Evolutionary conservation across 2,329 filamentous ascomycete species (phyloP).

Genomic region (Ophiosphaerella herpotricha): DNA sequence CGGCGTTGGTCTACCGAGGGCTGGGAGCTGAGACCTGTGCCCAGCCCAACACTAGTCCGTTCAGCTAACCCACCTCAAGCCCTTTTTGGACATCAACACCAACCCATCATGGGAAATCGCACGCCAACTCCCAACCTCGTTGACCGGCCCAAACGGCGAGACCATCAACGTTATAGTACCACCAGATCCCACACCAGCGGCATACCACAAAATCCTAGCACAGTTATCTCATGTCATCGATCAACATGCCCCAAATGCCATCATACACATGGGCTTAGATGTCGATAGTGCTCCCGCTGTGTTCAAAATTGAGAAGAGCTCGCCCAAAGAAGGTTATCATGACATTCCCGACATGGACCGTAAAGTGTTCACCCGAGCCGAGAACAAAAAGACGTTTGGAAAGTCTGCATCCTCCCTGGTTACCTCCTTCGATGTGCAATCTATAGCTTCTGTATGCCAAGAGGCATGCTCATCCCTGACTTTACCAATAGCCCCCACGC

Average conservation of each 20-base stretch:
- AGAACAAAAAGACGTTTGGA: constrained; percentile 24
- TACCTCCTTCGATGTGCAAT: constrained; percentile 27
- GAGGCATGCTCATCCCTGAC: constrained; percentile 12
- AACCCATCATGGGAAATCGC: constrained; percentile 86
- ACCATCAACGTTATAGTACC: constrained; percentile 66
- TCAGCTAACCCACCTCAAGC: constrained; percentile 54
- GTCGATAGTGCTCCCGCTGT: constrained; percentile 56
- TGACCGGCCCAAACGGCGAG: constrained; percentile 9
- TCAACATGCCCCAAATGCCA: constrained; percentile 58
- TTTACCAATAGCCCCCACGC: background rate
- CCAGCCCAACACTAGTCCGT: background rate
- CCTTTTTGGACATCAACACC: constrained; percentile 71
- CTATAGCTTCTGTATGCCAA: constrained; percentile 16
- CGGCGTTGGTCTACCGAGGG: constrained; percentile 31
- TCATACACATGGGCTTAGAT: constrained; percentile 82
- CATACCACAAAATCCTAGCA: constrained; percentile 68
- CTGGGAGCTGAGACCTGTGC: background rate
- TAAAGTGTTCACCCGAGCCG: constrained; percentile 36
- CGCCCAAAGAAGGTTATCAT: constrained; percentile 72
- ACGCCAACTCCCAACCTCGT: constrained; percentile 56
- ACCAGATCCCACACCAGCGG: constrained; percentile 69
- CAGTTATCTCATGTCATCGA: constrained; percentile 68
- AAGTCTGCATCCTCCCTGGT: constrained; percentile 29
- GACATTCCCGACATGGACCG: constrained; percentile 71
- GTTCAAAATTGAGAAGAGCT: constrained; percentile 73